Evolutionary conservation across 352 stramenopile genomes (phyloP).

Genomic region (Pythium aquatile): DNA sequence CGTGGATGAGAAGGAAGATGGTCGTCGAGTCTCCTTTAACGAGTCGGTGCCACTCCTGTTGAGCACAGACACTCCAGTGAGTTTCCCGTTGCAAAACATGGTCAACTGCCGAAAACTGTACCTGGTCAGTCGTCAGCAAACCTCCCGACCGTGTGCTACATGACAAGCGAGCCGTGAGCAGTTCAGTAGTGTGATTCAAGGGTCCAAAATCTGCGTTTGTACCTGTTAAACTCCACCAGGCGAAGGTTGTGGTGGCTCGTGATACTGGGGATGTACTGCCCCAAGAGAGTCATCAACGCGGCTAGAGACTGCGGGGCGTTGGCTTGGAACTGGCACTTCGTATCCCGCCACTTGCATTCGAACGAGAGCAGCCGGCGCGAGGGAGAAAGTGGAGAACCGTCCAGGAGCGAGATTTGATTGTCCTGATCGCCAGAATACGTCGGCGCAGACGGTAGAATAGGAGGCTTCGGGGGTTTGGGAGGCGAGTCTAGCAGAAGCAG

Average conservation of each 20-base stretch:
- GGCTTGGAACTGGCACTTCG: conserved; percentile 43
- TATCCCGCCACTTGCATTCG: conserved; percentile 66
- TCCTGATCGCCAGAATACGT: conserved; percentile 9
- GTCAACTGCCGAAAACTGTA: neutral
- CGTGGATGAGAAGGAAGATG: conserved; percentile 24
- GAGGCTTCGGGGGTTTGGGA: conserved; percentile 22
- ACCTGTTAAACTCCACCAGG: conserved; percentile 29
- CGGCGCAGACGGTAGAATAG: conserved; percentile 35
- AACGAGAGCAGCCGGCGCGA: conserved; percentile 37
- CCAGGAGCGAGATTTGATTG: conserved; percentile 2
- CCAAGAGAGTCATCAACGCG: conserved; percentile 37
- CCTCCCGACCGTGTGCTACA: neutral
- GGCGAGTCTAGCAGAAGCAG: conserved; percentile 11
- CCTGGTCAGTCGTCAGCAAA: neutral
- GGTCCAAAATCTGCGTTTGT: neutral
- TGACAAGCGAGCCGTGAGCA: neutral
- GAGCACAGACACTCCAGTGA: neutral
- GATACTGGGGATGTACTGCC: conserved; percentile 41
- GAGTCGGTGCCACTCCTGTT: conserved; percentile 19
- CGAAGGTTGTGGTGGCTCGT: neutral
- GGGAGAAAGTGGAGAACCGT: neutral
- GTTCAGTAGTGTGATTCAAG: neutral
- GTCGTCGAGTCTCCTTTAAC: conserved; percentile 12
- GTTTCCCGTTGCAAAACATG: neutral
- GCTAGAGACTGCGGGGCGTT: conserved; percentile 27